Conservation (phyloP, 192 early-diverging fungal genomes). For the Coemansia sp. region DNA sequence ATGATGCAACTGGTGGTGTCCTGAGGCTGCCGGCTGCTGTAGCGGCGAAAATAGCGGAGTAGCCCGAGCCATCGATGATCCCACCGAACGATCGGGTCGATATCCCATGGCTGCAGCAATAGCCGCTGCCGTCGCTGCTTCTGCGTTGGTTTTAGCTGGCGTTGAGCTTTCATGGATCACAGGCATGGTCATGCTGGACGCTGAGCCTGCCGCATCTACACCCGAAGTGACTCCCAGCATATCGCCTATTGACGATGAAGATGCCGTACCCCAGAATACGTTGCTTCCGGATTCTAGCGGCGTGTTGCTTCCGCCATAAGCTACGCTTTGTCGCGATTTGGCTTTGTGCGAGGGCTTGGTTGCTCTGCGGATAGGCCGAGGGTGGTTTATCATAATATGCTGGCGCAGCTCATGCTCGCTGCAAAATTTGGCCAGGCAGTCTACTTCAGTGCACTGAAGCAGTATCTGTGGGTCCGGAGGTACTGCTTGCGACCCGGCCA, state of each 20-base stretch:
- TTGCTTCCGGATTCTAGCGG: constrained; percentile 5
- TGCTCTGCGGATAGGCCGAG: constrained; percentile 46
- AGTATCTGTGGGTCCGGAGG: background rate
- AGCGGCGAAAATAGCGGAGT: constrained; percentile 6
- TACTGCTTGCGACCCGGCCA: too few relatives aligned
- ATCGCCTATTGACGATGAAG: constrained; percentile 13
- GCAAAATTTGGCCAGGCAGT: constrained; percentile 28
- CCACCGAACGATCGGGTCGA: background rate
- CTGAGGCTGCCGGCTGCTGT: background rate
- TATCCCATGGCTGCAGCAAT: constrained; percentile 13
- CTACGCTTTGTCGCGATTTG: constrained; percentile 10
- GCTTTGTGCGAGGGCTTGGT: constrained; percentile 34
- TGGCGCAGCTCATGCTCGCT: constrained; percentile 34
- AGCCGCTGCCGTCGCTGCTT: background rate
- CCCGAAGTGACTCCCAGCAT: constrained; percentile 13
- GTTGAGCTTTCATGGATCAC: background rate
- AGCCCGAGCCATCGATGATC: background rate
- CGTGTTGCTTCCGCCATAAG: constrained; percentile 14
- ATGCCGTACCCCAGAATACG: constrained; percentile 26
- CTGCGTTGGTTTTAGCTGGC: background rate
- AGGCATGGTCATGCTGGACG: constrained; percentile 9
- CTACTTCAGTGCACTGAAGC: constrained; percentile 45
- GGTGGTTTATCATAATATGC: constrained; percentile 32
- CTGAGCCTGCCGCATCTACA: background rate
- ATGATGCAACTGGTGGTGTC: background rate